Evolutionary conservation across 306 rosid species (phyloP), one percentile per base, ranked within the genome.

Genomic region (Lathyrus oleraceus): DNA sequence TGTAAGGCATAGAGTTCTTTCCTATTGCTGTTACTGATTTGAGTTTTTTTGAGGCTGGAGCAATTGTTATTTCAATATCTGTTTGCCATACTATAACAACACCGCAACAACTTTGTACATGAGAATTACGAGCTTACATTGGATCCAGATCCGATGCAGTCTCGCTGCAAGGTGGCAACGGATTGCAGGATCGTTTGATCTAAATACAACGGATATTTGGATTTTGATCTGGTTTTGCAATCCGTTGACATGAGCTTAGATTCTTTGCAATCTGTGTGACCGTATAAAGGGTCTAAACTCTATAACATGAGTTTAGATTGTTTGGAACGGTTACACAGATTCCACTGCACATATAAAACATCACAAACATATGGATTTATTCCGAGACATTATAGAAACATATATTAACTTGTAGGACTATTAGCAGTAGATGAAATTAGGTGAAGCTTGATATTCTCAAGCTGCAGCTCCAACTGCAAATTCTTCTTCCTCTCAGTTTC

Each of bases 401-500:
- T 17, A 14, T 27, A 14, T 5, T 57, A 57, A 27, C 62, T 27
- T 27, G 52, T 47, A 27, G 73, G 67, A 40, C 8, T 11, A 8
- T 3, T 61, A 15, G 12, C 35, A 44, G 8, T 30, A 27, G 70
- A 35, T 19, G 78, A 72, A 54, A 53, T 23, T 53, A 75, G 36
- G 12, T 54, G 68, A 27, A 77, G 74, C 43, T 73, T 77, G 48
- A 70, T 47, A 13, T 35, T 28, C 40, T 77, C 61, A 2, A 76
- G 27, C 71, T 81, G 82, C 76, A 62, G 20, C 65, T 81, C 79
- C 61, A 81, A 48, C 25, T 72, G 65, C 63, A 30, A 25, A 40
- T 52, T 77, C 53, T 49, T 77, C 12, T 56, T 78, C 57, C 66
- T 74, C 63, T 77, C 85, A 68, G 39, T 54, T 48, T 65, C 85